phyloP scores from a whole-genome alignment of 2,329 filamentous ascomycete genomes.

The Talaromyces sp. region DNA sequence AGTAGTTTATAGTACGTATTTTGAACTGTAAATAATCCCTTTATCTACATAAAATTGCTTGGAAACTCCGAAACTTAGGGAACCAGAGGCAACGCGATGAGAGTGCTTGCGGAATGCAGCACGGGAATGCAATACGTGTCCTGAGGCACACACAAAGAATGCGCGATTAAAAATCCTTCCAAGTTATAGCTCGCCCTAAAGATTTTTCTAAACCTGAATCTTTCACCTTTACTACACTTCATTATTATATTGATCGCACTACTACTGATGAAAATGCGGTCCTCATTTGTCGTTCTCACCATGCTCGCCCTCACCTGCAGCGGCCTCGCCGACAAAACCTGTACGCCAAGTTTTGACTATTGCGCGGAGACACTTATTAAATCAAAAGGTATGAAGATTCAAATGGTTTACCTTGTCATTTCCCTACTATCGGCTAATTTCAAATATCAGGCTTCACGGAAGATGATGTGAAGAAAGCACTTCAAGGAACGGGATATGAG shows the following conservation, averaged over 20 bases:
- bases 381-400: slow-evolving; percentile 18
- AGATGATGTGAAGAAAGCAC: slow-evolving; percentile 5
- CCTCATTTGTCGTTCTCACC: not conserved
- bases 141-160: not conserved
- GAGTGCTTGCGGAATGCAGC: not conserved
- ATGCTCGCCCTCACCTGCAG: not conserved
- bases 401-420: too few species aligned
- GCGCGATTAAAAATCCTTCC: not conserved
- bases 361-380: slow-evolving; percentile 23
- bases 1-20: too few species aligned
- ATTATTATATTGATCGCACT: not conserved
- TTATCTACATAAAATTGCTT: too few species aligned
- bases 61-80: too few species aligned
- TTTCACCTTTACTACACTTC: too few species aligned
- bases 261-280: not conserved
- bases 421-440: too few species aligned
- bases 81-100: not conserved
- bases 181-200: not conserved
- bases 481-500: slow-evolving; percentile 23
- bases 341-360: slow-evolving; percentile 31
- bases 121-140: not conserved
- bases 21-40: too few species aligned
- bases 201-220: too few species aligned
- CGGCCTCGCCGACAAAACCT: slow-evolving; percentile 19
- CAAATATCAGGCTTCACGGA: not conserved